Base-by-base conservation (phyloP, 1,139 yeast genomes). In the Suhomyces choctaworum region DNA sequence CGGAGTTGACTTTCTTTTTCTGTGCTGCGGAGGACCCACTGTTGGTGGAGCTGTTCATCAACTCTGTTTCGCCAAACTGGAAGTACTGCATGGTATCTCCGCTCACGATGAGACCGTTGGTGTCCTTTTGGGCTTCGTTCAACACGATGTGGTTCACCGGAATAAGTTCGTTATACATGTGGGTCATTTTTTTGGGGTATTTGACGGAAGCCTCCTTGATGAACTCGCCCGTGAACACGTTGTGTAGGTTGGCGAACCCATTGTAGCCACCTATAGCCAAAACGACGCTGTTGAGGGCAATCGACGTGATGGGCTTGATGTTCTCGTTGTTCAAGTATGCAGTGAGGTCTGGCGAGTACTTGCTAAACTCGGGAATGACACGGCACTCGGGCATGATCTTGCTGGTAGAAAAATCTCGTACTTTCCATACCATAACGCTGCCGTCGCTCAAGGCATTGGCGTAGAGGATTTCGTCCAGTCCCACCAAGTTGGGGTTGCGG, bases 31-130 rank as follows among this genome's bases (percentile, higher is more conserved):
- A 8, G 7, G 25, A 17, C 9, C 34, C 32, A 14, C 29, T 23
- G 21, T 36, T 44, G 39, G 41, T 40, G n/a, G 33, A 28, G 16
- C 28, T 31, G 21, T 32, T 28, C n/a, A 34, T 5, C 7, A 38
- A 28, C 4, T 36, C 45, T 8, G 46, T 47, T 21, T 52, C 51
- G 9, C 90, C 92, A 56, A 78, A 72, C 44, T 77, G 78, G 51
- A 82, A 81, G 50, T 76, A 79, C 48, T 82, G 88, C 1, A 81
- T 60, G 1, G 75, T 63, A 15, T 79, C 74, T 3, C 80, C 81
- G 35, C 79, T 71, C 1, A 73, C 62, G 3, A 80, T 60, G 2
- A 80, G 52, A 1, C 89, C 90, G 39, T 69, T 68, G 2, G 77
- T 64, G 8, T 66, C 62, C 6, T 49, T 35, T 24, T 52, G 73